phyloP scores from a whole-genome alignment of 192 early-diverging fungal species.

The Podila horticola region DNA sequence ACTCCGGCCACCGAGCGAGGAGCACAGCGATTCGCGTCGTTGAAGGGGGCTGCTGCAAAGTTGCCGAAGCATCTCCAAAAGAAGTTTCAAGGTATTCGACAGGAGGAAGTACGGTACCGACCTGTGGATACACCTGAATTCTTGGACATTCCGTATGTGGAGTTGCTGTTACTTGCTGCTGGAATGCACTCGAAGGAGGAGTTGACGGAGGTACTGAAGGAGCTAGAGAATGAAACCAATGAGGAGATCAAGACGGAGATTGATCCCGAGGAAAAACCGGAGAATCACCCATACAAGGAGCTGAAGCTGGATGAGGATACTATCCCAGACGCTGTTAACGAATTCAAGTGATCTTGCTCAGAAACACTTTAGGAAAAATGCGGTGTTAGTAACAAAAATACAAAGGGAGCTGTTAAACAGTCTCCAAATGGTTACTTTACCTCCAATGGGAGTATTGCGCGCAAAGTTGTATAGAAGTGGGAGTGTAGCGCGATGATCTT shows the following conservation, averaged over 20 bases:
- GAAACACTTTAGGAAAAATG: too few species aligned
- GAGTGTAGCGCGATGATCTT: too few species aligned
- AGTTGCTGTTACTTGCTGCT: conserved; percentile 12
- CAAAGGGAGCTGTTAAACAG: too few species aligned
- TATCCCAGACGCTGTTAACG: conserved; percentile 6
- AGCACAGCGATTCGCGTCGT: conserved; percentile 10
- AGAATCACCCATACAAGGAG: conserved; percentile 11
- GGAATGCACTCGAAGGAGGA: conserved; percentile 14
- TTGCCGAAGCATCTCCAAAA: conserved; percentile 25
- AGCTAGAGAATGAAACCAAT: conserved; percentile 8
- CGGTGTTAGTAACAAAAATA: too few species aligned
- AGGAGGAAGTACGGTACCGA: conserved; percentile 20
- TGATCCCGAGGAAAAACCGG: not conserved
- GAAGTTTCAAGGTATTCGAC: conserved; percentile 14
- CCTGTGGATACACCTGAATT: conserved; percentile 13
- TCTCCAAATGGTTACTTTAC: too few species aligned
- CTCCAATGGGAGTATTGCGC: too few species aligned
- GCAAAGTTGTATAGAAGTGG: too few species aligned
- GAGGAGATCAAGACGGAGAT: conserved; percentile 1
- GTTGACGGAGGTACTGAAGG: conserved; percentile 6
- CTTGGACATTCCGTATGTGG: conserved; percentile 5
- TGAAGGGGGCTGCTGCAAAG: conserved; percentile 10
- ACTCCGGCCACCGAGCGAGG: conserved; percentile 13
- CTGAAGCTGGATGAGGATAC: conserved; percentile 7
- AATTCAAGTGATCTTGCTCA: conserved; percentile 12